These are phyloP conservation scores for Xylaria multiplex DNA, from an alignment of 2,329 filamentous ascomycete genomes.

Conservation along the genomic window DNA sequence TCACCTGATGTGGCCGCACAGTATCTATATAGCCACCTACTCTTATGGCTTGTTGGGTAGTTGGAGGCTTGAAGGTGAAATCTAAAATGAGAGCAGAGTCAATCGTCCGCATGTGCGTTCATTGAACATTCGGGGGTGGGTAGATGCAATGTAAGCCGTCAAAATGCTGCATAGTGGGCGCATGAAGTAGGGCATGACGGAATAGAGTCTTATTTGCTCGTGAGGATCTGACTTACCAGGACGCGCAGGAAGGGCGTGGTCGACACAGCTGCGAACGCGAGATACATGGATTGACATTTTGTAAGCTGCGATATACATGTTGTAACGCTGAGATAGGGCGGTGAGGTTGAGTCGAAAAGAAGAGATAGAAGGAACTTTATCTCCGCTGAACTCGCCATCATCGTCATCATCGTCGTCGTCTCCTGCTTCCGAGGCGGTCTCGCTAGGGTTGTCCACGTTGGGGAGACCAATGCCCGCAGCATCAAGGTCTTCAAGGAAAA, in stretches of 20 bases:
- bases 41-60: conserved; percentile 52
- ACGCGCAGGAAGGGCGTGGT: conserved; percentile 58
- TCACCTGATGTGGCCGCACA: conserved; percentile 68
- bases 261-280: conserved; percentile 57
- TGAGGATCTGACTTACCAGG: conserved; percentile 47
- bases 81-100: conserved; percentile 43
- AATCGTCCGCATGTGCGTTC: neutral
- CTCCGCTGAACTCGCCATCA: neutral
- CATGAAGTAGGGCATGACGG: neutral
- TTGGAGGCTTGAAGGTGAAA: conserved; percentile 59
- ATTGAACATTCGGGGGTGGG: neutral
- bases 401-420: neutral
- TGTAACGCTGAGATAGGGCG: conserved; percentile 66
- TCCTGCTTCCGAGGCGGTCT: neutral
- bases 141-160: neutral
- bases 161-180: neutral
- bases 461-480: too few species aligned
- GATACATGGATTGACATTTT: conserved; percentile 67
- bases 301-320: conserved; percentile 72
- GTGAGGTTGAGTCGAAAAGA: conserved; percentile 65
- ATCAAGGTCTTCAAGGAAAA: too few species aligned
- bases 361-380: conserved; percentile 45
- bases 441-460: too few species aligned
- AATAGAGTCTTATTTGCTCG: neutral
- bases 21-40: conserved; percentile 65